phyloP scores from a whole-genome alignment of 345 rosid genomes.

The Rhizophora mangle region DNA sequence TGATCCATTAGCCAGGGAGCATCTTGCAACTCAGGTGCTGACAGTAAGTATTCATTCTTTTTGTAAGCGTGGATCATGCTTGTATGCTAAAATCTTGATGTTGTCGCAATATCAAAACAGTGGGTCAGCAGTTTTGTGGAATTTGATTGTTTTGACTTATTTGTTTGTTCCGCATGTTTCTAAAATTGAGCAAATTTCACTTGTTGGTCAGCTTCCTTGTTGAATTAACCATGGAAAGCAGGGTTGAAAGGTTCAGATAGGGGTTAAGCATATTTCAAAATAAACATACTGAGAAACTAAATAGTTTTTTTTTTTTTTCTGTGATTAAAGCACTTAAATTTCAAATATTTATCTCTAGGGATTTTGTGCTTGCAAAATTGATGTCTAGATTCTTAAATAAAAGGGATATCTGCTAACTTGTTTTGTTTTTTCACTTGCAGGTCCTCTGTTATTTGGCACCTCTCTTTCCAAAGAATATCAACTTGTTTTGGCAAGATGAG shows the following conservation, averaged over 20 bases:
- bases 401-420: background rate
- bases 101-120: background rate
- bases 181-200: background rate
- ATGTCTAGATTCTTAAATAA: background rate
- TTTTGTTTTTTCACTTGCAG: slow-evolving; percentile 39
- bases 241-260: too few relatives aligned
- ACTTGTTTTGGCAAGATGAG: slow-evolving; percentile 99
- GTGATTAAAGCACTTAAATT: background rate
- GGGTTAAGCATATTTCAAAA: background rate
- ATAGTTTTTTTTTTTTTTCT: background rate
- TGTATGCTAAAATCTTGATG: background rate
- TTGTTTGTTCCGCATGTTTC: slow-evolving; percentile 3
- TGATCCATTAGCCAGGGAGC: slow-evolving; percentile 87
- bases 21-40: slow-evolving; percentile 83
- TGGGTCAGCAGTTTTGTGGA: slow-evolving; percentile 1
- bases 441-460: slow-evolving; percentile 89
- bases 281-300: background rate
- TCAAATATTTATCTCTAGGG: too few relatives aligned
- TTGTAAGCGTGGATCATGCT: background rate
- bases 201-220: too few relatives aligned
- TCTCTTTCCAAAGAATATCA: slow-evolving; percentile 79
- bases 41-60: slow-evolving; percentile 46
- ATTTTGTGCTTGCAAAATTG: background rate
- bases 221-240: too few relatives aligned
- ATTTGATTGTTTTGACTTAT: slow-evolving; percentile 1